These are phyloP conservation scores for Fibroporia radiculosa DNA, from an alignment of 768 basidiomycete species.

Conservation along the genomic window DNA sequence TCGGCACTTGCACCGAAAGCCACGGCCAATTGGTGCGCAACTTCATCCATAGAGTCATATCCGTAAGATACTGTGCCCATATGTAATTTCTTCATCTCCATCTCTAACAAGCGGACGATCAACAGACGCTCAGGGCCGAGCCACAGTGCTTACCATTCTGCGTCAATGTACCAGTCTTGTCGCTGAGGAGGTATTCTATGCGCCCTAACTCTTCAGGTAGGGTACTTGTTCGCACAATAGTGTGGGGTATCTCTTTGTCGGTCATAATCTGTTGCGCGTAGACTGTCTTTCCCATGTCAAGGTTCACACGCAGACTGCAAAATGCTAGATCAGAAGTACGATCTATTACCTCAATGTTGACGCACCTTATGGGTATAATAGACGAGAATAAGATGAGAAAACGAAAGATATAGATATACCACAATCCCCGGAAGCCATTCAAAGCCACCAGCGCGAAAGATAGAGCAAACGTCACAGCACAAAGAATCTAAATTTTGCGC, in stretches of 20 bases:
- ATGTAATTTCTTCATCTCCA: conserved; percentile 99
- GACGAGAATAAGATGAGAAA: conserved; percentile 98
- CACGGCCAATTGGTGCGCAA: conserved; percentile 81
- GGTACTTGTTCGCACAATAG: conserved; percentile 96
- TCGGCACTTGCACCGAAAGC: conserved; percentile 69
- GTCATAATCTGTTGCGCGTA: conserved; percentile 95
- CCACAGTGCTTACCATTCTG: conserved; percentile 71
- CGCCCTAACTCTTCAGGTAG: conserved; percentile 94
- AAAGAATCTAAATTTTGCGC: conserved; percentile 62
- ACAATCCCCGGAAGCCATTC: conserved; percentile 91
- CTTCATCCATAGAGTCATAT: conserved; percentile 98
- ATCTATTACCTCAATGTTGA: background rate
- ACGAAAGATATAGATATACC: conserved; percentile 95
- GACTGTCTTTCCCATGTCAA: conserved; percentile 99
- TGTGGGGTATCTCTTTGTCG: conserved; percentile 86
- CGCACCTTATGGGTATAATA: conserved; percentile 97
- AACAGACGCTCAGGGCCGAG: background rate
- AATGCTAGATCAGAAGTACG: background rate
- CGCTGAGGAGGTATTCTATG: conserved; percentile 92
- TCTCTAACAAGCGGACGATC: conserved; percentile 50
- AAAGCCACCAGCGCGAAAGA: conserved; percentile 89
- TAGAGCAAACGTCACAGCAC: conserved; percentile 86
- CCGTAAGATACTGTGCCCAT: conserved; percentile 99
- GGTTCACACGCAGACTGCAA: conserved; percentile 87
- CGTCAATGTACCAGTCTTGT: conserved; percentile 97